These are phyloP conservation scores for Aspergillus sp. DNA, from an alignment of 2,329 filamentous ascomycete genomes.

Conservation along the genomic window DNA sequence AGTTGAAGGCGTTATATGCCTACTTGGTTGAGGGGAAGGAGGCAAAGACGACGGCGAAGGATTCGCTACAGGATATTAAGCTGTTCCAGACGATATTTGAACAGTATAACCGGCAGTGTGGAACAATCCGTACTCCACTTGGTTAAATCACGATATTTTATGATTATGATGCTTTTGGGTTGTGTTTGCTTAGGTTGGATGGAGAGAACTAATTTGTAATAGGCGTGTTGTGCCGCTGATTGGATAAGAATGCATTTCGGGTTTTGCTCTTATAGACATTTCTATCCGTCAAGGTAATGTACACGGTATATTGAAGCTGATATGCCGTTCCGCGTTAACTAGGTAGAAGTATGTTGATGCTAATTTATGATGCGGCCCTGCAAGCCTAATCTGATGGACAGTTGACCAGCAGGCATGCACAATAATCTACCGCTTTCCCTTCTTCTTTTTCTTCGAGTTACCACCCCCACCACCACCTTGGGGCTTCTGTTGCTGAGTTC, in stretches of 20 bases:
- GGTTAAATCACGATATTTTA: slow-evolving; percentile 18
- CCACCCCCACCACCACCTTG: slow-evolving; percentile 38
- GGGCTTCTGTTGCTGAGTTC: slow-evolving; percentile 31
- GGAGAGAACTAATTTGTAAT: neutral
- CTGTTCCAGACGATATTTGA: slow-evolving; percentile 36
- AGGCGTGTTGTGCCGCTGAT: neutral
- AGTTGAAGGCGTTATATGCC: slow-evolving; percentile 37
- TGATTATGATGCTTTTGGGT: neutral
- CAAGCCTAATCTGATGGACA: neutral
- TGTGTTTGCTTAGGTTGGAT: neutral
- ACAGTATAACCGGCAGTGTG: slow-evolving; percentile 38
- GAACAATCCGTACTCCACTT: slow-evolving; percentile 35
- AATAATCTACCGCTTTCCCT: slow-evolving; percentile 46
- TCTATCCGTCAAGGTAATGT: neutral
- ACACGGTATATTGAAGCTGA: neutral
- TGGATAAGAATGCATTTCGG: neutral
- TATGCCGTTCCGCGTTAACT: neutral
- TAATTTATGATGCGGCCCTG: neutral
- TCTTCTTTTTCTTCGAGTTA: slow-evolving; percentile 52
- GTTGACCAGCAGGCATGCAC: neutral
- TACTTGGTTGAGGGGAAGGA: slow-evolving; percentile 30
- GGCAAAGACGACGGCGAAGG: slow-evolving; percentile 36
- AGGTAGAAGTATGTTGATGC: neutral
- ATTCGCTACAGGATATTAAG: slow-evolving; percentile 39
- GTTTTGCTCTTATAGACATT: neutral